Evolutionary conservation across 805 yeast species (phyloP).

Genomic region (Ogataea dorogensis): DNA sequence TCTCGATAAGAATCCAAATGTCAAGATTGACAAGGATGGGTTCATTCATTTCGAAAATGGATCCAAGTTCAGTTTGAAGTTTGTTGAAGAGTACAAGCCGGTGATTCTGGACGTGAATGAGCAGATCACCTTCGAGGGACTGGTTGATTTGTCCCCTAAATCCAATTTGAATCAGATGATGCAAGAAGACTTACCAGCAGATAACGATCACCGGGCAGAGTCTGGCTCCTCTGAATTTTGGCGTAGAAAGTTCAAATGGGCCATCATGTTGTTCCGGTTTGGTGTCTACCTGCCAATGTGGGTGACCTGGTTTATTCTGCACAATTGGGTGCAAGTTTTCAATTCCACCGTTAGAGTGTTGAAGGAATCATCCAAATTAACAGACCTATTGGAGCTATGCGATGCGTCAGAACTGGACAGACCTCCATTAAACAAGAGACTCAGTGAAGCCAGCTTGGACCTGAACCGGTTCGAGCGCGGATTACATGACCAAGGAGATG

Average conservation of each 20-base stretch:
- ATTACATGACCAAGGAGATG: conserved; percentile 61
- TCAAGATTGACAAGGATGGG: conserved; percentile 41
- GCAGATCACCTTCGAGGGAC: conserved; percentile 37
- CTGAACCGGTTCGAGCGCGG: conserved; percentile 39
- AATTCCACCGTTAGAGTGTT: conserved; percentile 31
- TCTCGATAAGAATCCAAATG: conserved; percentile 32
- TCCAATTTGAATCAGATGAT: conserved; percentile 20
- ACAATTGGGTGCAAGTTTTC: conserved; percentile 38
- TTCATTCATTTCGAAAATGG: conserved; percentile 41
- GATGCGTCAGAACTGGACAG: conserved; percentile 11
- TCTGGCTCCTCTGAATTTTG: conserved; percentile 13
- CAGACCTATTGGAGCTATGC: conserved; percentile 23
- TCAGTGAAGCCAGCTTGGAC: conserved; percentile 27
- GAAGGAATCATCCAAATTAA: conserved; percentile 29
- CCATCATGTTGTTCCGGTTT: conserved; percentile 43
- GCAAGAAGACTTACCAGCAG: conserved; percentile 21
- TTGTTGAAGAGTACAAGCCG: conserved; percentile 53
- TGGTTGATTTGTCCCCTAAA: conserved; percentile 17
- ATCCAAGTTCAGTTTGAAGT: conserved; percentile 40
- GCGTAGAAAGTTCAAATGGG: conserved; percentile 45
- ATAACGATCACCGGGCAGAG: conserved; percentile 11
- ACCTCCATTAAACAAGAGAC: conserved; percentile 25
- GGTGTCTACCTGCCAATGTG: conserved; percentile 61
- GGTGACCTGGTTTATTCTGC: conserved; percentile 53
- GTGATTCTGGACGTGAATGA: conserved; percentile 51